These are phyloP conservation scores for Schizophyllum amplum DNA, from an alignment of 1,284 basidiomycete species.

Conservation along the genomic window DNA sequence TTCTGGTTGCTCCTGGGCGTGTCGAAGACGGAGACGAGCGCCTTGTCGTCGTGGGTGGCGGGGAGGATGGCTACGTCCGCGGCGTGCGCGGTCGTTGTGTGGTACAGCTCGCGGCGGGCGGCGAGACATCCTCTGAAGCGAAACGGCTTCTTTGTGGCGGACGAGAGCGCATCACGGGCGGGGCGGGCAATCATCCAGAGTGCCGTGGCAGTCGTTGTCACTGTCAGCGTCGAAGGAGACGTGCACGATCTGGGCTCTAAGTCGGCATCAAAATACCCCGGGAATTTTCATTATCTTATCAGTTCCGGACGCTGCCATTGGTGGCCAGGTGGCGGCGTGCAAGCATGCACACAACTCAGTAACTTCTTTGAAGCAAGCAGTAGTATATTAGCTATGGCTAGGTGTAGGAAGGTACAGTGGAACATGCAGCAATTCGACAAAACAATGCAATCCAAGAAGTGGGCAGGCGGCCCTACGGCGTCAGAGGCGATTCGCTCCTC, in stretches of 20 bases:
- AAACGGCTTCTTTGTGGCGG: conserved; percentile 28
- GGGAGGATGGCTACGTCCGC: conserved; percentile 26
- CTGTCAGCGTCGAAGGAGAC: background rate
- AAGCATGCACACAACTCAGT: no score
- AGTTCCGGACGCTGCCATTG: background rate
- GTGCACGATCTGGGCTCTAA: background rate
- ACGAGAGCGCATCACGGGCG: conserved; percentile 33
- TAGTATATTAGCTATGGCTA: background rate
- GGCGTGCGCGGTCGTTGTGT: conserved; percentile 17
- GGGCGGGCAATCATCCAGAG: conserved; percentile 47
- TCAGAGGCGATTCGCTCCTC: background rate
- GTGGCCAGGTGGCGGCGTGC: background rate
- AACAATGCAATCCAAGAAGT: background rate
- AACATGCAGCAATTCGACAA: background rate
- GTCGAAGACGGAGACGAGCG: conserved; percentile 67
- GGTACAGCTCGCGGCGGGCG: conserved; percentile 26
- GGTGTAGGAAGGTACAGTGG: background rate
- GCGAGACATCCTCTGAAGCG: conserved; percentile 39
- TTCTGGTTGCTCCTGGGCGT: conserved; percentile 35
- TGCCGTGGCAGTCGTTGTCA: background rate
- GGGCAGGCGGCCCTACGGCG: background rate
- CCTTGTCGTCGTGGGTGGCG: conserved; percentile 53
- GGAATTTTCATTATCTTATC: background rate
- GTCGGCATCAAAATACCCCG: background rate
- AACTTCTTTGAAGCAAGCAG: background rate